Evolutionary conservation across 2,329 filamentous ascomycete species (phyloP), one percentile per base, ranked within the genome.

Genomic region (Xylaria arbuscula): DNA sequence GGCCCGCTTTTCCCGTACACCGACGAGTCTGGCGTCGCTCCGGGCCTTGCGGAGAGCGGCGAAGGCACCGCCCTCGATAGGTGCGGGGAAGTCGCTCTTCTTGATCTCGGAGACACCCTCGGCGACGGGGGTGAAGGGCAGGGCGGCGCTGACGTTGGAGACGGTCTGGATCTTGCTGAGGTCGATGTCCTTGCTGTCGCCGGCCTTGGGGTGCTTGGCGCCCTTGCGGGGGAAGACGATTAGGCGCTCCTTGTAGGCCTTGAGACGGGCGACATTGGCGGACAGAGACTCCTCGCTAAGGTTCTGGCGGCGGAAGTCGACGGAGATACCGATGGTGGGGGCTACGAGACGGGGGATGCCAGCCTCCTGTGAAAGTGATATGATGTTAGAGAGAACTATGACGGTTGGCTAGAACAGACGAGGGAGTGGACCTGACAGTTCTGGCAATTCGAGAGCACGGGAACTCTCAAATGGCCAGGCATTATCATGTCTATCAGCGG

Each of bases 211-310:
- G 70, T 77, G 74, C 86, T 96, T 90, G 86, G 94, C 94, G 83
- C 90, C 90, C 86, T 93, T 94, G 89, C 94, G 93, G 82, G 96
- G 96, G 89, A 99, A 98, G 83, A 99, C 90, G 83, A 99, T 97
- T 81, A 99, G 88, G 81, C 94, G 93, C 82, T 92, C 90, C 88
- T 92, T 93, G 94, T 97, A 99, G 83, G 93, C 93, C 90, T 98
- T 94, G 82, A 99, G 93, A 82, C 96, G 96, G 84, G 92, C 92
- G 79, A 99, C 95, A 87, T 99, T 99, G 88, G 89, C 88, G 83
- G 93, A 89, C 79, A 98, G 91, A 76, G 92, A 92, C 90, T 98
- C 96, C 88, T 97, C 93, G 81, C 92, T 96, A 81, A 97, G 92
- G 90, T 98, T 99, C 87, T 93, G 90, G 85, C 96, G 95, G 87